These are phyloP conservation scores for Aspergillus biplanus DNA, from an alignment of 495 filamentous ascomycete genomes.

Conservation along the genomic window DNA sequence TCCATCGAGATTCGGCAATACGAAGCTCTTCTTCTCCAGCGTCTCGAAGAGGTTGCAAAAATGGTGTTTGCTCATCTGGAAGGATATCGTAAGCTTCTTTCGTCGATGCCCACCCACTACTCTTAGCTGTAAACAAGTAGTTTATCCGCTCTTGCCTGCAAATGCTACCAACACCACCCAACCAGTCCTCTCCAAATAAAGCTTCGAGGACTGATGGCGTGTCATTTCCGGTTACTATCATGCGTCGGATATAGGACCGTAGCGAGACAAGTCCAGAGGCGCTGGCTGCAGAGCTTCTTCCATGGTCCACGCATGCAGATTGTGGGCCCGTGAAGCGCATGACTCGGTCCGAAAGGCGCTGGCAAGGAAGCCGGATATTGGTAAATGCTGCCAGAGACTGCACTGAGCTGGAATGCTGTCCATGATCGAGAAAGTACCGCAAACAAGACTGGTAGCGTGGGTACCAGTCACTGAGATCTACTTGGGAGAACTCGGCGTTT, in stretches of 20 bases:
- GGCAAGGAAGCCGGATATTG: conserved; percentile 69
- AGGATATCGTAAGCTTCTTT: conserved; percentile 86
- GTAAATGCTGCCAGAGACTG: conserved; percentile 89
- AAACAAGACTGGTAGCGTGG: conserved; percentile 85
- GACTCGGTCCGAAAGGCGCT: conserved; percentile 31
- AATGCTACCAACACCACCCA: conserved; percentile 71
- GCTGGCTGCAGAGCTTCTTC: conserved; percentile 12
- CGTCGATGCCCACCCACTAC: conserved; percentile 81
- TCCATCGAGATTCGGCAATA: conserved; percentile 78
- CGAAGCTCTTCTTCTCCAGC: conserved; percentile 79
- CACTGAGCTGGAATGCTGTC: conserved; percentile 76
- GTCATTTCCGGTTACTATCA: conserved; percentile 89
- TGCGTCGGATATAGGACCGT: conserved; percentile 84
- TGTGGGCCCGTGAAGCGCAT: conserved; percentile 16
- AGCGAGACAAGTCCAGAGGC: conserved; percentile 61
- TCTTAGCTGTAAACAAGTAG: conserved; percentile 95
- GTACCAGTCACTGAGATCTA: conserved; percentile 87
- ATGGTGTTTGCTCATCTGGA: conserved; percentile 79
- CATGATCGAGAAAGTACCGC: conserved; percentile 83
- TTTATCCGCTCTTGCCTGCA: conserved; percentile 88
- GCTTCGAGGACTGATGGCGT: conserved; percentile 74
- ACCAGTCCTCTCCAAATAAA: conserved; percentile 90
- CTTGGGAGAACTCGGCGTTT: conserved; percentile 39
- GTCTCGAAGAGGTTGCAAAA: conserved; percentile 74
- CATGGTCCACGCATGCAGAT: conserved; percentile 11